Conservation (phyloP, 805 yeast species). For the Metschnikowia drakensbergensis region DNA sequence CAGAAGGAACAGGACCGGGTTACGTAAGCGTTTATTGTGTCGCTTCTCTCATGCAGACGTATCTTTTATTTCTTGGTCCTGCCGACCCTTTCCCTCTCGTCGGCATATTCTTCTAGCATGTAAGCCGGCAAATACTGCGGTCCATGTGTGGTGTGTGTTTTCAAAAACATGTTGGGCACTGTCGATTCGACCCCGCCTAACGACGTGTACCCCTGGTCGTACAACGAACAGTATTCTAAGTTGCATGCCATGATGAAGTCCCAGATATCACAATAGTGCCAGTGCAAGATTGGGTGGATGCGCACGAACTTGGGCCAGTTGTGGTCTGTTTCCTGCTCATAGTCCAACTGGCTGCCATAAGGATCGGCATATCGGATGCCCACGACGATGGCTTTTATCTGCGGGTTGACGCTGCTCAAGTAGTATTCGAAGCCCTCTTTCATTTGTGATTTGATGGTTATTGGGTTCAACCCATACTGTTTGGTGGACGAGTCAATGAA, state of each 20-base stretch:
- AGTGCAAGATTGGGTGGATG: slow-evolving; percentile 82
- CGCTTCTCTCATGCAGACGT: not conserved
- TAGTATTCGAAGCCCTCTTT: slow-evolving; percentile 68
- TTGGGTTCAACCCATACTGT: slow-evolving; percentile 52
- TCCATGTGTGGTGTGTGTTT: slow-evolving; percentile 7
- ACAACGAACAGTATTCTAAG: slow-evolving; percentile 70
- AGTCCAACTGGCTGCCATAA: slow-evolving; percentile 54
- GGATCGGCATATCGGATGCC: slow-evolving; percentile 92
- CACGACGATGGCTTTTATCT: slow-evolving; percentile 71
- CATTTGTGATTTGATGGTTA: slow-evolving; percentile 47
- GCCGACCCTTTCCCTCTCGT: slow-evolving; percentile 51
- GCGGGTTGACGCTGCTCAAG: slow-evolving; percentile 44
- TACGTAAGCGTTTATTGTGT: too few relatives aligned
- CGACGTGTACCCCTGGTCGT: slow-evolving; percentile 84
- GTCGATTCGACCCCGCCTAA: slow-evolving; percentile 79
- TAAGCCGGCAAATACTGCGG: slow-evolving; percentile 50
- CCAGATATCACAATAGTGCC: slow-evolving; percentile 88
- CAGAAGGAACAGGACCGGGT: not conserved
- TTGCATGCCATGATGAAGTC: slow-evolving; percentile 58
- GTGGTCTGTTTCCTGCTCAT: slow-evolving; percentile 74
- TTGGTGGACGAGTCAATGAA: slow-evolving; percentile 58
- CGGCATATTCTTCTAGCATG: slow-evolving; percentile 54
- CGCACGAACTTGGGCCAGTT: slow-evolving; percentile 89
- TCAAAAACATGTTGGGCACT: slow-evolving; percentile 58
- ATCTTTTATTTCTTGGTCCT: slow-evolving; percentile 17